Evolutionary conservation across 352 stramenopile species (phyloP).

Genomic region (Pythium vanterpoolii): DNA sequence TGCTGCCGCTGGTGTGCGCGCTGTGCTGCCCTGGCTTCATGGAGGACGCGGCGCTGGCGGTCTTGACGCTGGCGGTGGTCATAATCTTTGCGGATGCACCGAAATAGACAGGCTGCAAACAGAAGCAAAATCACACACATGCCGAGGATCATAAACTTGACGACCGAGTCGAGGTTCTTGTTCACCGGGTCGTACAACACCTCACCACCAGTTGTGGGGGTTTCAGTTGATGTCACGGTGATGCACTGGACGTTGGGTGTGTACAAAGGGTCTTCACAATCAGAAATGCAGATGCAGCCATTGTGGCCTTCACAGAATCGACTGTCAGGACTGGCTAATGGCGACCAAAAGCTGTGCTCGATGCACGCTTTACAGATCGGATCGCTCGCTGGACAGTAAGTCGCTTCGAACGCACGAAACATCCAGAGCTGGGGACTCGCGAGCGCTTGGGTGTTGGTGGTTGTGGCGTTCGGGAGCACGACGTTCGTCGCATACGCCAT

Average conservation of each 20-base stretch:
- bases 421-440: neutral
- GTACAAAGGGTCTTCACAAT: conserved; percentile 11
- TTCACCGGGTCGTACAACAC: neutral
- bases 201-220: neutral
- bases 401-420: conserved; percentile 11
- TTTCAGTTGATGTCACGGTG: too few species aligned
- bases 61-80: conserved; percentile 4
- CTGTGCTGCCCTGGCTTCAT: neutral
- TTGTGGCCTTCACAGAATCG: conserved; percentile 15
- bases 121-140: conserved; percentile 15
- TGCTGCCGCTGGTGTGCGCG: conserved; percentile 5
- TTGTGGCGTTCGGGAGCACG: conserved; percentile 10
- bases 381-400: conserved; percentile 18
- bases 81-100: conserved; percentile 20
- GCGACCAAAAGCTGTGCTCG: conserved; percentile 8
- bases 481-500: neutral
- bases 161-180: conserved; percentile 2
- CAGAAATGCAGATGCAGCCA: conserved; percentile 17
- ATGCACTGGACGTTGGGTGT: neutral
- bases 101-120: conserved; percentile 14
- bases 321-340: conserved; percentile 8
- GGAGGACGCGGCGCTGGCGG: neutral
- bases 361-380: conserved; percentile 14
- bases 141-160: conserved; percentile 14
- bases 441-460: neutral